Conservation (phyloP, 257 asterid genomes). For the Orobanche coerulescens region DNA sequence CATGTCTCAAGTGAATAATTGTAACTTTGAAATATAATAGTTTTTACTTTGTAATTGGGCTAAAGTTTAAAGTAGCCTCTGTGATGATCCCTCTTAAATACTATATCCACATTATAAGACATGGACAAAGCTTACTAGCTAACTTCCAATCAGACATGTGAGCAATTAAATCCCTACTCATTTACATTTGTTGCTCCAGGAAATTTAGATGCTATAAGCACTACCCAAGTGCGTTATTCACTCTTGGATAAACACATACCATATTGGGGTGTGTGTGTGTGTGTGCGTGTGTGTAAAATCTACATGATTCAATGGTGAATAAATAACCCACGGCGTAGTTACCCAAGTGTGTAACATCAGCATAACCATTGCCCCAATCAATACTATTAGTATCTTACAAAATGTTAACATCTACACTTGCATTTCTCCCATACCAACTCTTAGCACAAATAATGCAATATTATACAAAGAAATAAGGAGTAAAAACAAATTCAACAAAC, state of each 20-base stretch:
- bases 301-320: too few relatives aligned
- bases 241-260: too few relatives aligned
- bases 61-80: neutral
- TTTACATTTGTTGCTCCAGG: neutral
- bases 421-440: neutral
- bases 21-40: neutral
- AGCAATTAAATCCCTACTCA: neutral
- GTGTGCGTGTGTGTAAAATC: too few relatives aligned
- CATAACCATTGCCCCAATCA: too few relatives aligned
- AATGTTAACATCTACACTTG: neutral
- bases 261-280: too few relatives aligned
- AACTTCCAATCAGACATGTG: neutral
- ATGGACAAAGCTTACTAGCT: neutral
- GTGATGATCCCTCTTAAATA: neutral
- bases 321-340: too few relatives aligned
- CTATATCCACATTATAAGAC: neutral
- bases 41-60: neutral
- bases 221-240: too few relatives aligned
- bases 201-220: too few relatives aligned
- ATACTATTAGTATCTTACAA: neutral
- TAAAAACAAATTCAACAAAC: neutral
- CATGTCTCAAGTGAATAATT: neutral
- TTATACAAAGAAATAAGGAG: neutral
- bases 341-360: too few relatives aligned
- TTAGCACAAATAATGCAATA: neutral